Evolutionary conservation across 495 filamentous ascomycete species (phyloP).

Genomic region (Xylaria nigripes): DNA sequence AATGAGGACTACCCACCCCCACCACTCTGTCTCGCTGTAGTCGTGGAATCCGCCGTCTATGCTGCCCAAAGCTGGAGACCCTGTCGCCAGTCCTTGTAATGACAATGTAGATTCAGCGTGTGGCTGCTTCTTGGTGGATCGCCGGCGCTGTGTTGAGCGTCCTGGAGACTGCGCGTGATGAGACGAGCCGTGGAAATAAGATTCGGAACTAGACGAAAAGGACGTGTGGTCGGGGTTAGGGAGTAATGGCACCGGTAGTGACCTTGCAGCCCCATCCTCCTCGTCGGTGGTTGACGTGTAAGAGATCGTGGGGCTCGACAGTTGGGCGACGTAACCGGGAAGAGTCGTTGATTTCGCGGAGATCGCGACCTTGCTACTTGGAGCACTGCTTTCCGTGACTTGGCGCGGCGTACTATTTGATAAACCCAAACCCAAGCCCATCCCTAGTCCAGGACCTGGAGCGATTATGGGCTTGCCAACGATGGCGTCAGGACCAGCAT

Average conservation of each 20-base stretch:
- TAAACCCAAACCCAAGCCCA: constrained; percentile 33
- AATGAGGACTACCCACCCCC: constrained; percentile 87
- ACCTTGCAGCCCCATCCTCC: constrained; percentile 53
- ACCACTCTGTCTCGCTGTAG: constrained; percentile 89
- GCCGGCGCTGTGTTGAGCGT: constrained; percentile 38
- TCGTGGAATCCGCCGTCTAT: constrained; percentile 65
- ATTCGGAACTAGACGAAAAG: constrained; percentile 54
- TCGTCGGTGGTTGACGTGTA: constrained; percentile 73
- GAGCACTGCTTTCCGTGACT: constrained; percentile 36
- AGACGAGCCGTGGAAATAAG: constrained; percentile 46
- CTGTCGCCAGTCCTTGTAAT: constrained; percentile 35
- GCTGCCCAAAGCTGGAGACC: constrained; percentile 28
- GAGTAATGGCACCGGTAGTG: constrained; percentile 22
- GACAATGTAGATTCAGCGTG: constrained; percentile 56
- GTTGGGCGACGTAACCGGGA: constrained; percentile 19
- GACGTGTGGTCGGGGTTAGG: constrained; percentile 38
- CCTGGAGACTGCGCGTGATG: constrained; percentile 14
- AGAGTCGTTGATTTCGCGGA: constrained; percentile 16
- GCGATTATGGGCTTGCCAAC: constrained; percentile 20
- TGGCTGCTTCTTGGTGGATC: constrained; percentile 34
- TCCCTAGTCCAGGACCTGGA: background rate
- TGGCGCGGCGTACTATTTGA: constrained; percentile 41
- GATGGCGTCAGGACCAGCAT: background rate
- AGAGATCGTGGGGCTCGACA: constrained; percentile 49
- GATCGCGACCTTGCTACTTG: constrained; percentile 22